Percentiles rank a stretch among this genome's conserved stretches.
These are phyloP conservation scores for Dothiorella sarmentorum DNA, from an alignment of 2,329 filamentous ascomycete genomes.

Conservation along the genomic window DNA sequence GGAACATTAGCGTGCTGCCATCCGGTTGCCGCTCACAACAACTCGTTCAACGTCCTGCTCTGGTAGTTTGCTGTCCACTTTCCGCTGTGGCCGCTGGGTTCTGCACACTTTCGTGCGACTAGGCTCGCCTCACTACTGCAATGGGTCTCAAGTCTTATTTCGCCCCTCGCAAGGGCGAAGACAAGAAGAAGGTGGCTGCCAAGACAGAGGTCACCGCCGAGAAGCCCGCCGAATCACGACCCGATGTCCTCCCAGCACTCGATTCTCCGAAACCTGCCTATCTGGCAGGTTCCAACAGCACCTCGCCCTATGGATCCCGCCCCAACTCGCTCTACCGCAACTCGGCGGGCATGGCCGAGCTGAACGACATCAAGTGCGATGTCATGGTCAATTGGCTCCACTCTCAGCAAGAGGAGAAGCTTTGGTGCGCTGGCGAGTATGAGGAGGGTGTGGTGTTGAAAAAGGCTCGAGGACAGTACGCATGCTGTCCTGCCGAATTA, in stretches of 20 bases:
- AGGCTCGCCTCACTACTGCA: background rate
- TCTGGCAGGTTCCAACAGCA: background rate
- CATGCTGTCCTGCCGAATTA: slow-evolving; percentile 50
- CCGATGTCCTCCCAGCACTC: background rate
- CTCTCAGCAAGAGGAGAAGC: slow-evolving; percentile 56
- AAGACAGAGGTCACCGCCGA: background rate
- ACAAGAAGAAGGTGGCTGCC: slow-evolving; percentile 3
- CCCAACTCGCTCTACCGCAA: slow-evolving; percentile 39
- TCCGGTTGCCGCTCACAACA: background rate
- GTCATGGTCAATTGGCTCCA: slow-evolving; percentile 64
- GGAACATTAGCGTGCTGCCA: background rate
- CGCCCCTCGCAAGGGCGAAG: slow-evolving; percentile 11
- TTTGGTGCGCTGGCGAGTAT: slow-evolving; percentile 47
- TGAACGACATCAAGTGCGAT: slow-evolving; percentile 56
- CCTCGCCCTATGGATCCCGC: slow-evolving; percentile 17
- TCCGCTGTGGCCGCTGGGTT: background rate
- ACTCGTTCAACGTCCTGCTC: background rate
- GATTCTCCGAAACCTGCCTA: slow-evolving; percentile 2
- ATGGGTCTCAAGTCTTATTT: slow-evolving; percentile 16
- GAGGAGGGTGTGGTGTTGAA: slow-evolving; percentile 58
- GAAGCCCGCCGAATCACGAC: background rate
- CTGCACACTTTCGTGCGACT: background rate
- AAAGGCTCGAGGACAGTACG: slow-evolving; percentile 49
- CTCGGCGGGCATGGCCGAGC: slow-evolving; percentile 41
- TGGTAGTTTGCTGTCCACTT: background rate